Evolutionary conservation across 306 rosid genomes (phyloP), one percentile per base, ranked within the genome.

Genomic region (Prunus dulcis): DNA sequence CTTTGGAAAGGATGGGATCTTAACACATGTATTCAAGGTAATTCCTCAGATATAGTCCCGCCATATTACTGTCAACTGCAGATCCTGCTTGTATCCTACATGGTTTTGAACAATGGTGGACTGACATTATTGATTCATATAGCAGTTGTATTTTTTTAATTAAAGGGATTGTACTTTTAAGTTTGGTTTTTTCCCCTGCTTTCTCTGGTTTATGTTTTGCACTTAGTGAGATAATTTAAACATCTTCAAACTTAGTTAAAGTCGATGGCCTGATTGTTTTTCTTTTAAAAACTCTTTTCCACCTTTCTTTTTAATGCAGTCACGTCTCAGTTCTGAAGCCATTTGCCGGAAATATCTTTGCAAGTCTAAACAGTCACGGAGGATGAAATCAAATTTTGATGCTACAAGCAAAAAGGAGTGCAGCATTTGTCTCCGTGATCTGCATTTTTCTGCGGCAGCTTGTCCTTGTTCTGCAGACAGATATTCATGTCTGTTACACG

Each of bases 401-500:
- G 84, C 82, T 56, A 50, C 84, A 55, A 49, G 61, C 52, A 95
- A 86, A 81, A 87, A 87, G 83, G 97, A 92, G 82, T 95, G 99
- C 79, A 49, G 88, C 67, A 75, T 88, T 77, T 95, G 99, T 74
- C 85, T 84, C 52, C 76, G 77, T 45, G 97, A 89, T 82, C 85
- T 95, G 47, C 88, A 90, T 88, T 73, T 91, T 49, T 88, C 97
- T 45, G 99, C 97, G 18, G 87, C 86, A 52, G 77, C 83, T 56
- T 95, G 99, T 79, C 81, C 77, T 34, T 95, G 99, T 76, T 88
- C 92, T 67, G 70, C 77, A 11, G 82, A 86, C 82, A 87, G 71
- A 82, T 91, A 83, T 85, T 91, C 91, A 0, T 92, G 99, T 79
- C 91, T 92, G 70, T 45, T 79, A 79, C 99, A 95, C 62, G 91